These are phyloP conservation scores for Butyriboletus loyo DNA, from an alignment of 768 basidiomycete genomes.

Conservation along the genomic window DNA sequence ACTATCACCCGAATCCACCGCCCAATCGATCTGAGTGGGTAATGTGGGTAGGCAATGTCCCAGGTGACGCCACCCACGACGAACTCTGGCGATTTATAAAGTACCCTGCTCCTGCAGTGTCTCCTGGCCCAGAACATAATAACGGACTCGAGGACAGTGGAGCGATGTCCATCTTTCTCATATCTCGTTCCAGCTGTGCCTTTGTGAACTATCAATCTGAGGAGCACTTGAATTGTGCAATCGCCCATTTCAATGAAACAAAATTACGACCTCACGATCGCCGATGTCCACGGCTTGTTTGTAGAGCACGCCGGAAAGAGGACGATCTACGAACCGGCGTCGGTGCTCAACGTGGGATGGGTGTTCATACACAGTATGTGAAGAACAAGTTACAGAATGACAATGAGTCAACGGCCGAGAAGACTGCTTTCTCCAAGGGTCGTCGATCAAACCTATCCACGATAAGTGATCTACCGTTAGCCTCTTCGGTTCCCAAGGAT, in stretches of 20 bases:
- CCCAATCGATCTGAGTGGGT: slow-evolving; percentile 85
- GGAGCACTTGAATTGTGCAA: slow-evolving; percentile 59
- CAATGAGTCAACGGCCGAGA: slow-evolving; percentile 13
- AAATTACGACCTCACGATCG: slow-evolving; percentile 68
- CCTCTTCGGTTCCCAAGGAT: slow-evolving; percentile 36
- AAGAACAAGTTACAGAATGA: slow-evolving; percentile 52
- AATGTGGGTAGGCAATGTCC: slow-evolving; percentile 96
- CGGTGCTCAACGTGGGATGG: slow-evolving; percentile 83
- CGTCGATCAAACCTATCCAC: not conserved
- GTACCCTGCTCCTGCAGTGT: slow-evolving; percentile 21
- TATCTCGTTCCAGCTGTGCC: slow-evolving; percentile 91
- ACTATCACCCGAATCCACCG: slow-evolving; percentile 71
- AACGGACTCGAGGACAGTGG: slow-evolving; percentile 37
- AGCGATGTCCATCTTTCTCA: slow-evolving; percentile 85
- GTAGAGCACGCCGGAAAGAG: slow-evolving; percentile 73
- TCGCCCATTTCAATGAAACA: slow-evolving; percentile 67
- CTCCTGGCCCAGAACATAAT: not conserved
- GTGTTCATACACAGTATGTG: slow-evolving; percentile 83
- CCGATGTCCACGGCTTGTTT: slow-evolving; percentile 76
- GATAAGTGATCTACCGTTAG: slow-evolving; percentile 12
- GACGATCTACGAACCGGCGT: slow-evolving; percentile 91
- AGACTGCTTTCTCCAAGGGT: not conserved
- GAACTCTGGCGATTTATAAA: slow-evolving; percentile 88
- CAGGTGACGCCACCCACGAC: slow-evolving; percentile 75
- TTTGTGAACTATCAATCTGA: slow-evolving; percentile 85